Conservation (phyloP, 192 early-diverging fungal species). For the Phycomyces blakesleeanus region DNA sequence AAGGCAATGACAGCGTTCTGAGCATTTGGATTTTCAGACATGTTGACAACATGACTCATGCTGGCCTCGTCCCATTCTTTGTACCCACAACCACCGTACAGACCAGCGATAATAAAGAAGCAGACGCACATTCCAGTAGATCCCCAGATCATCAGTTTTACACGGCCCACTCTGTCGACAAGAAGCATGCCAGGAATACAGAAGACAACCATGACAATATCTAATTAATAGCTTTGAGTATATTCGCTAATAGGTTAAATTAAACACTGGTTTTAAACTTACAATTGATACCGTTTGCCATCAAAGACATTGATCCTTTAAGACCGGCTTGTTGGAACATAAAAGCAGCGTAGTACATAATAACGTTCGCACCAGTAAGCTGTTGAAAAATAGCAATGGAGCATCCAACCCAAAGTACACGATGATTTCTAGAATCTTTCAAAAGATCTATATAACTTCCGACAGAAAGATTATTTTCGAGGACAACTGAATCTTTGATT, state of each 20-base stretch:
- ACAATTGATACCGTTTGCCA: slow-evolving; percentile 52
- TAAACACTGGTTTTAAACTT: slow-evolving; percentile 62
- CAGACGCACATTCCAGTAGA: slow-evolving; percentile 20
- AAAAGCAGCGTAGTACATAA: slow-evolving; percentile 68
- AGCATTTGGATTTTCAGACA: slow-evolving; percentile 30
- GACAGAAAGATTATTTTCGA: slow-evolving; percentile 57
- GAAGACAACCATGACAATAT: slow-evolving; percentile 71
- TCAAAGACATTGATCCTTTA: slow-evolving; percentile 21
- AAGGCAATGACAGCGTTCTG: slow-evolving; percentile 59
- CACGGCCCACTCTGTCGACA: slow-evolving; percentile 51
- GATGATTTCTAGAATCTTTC: slow-evolving; percentile 42
- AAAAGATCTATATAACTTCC: slow-evolving; percentile 55
- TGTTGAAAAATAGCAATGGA: slow-evolving; percentile 71
- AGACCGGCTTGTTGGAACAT: slow-evolving; percentile 48
- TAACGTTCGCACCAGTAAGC: slow-evolving; percentile 78
- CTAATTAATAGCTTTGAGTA: neutral
- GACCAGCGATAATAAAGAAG: slow-evolving; percentile 26
- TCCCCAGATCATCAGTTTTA: slow-evolving; percentile 14
- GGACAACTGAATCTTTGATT: slow-evolving; percentile 60
- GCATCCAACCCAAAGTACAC: slow-evolving; percentile 48
- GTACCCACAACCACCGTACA: slow-evolving; percentile 40
- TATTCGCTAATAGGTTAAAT: neutral
- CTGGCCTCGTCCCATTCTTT: slow-evolving; percentile 25
- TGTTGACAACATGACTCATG: slow-evolving; percentile 29
- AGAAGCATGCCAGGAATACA: slow-evolving; percentile 79